phyloP scores from a whole-genome alignment of 106 monocot genomes.

The Dioscorea alata region DNA sequence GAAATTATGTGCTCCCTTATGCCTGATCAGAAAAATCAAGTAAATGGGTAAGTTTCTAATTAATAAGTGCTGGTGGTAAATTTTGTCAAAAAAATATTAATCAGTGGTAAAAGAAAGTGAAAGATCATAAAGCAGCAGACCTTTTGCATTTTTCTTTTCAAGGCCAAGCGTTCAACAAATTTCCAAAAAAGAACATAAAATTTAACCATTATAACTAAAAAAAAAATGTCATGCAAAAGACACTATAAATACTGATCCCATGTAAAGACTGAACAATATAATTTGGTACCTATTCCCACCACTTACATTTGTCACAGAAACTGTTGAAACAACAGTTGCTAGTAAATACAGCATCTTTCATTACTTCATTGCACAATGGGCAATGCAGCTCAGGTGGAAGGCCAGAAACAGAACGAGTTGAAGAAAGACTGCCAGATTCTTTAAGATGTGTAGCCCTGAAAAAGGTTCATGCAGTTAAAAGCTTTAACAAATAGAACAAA shows the following conservation, averaged over 20 bases:
- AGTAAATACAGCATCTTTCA: constrained; percentile 53
- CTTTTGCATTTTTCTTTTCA: neutral
- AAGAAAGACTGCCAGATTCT: constrained; percentile 38
- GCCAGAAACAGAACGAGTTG: constrained; percentile 18
- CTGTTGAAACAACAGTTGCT: constrained; percentile 63
- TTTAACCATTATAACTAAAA: neutral
- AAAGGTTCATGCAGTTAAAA: too few relatives aligned
- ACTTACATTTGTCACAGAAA: constrained; percentile 65
- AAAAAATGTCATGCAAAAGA: neutral
- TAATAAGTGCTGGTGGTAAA: neutral
- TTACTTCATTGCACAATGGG: constrained; percentile 54
- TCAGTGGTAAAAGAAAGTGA: neutral
- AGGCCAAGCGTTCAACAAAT: neutral
- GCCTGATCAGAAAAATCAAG: constrained; percentile 21
- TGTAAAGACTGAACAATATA: neutral
- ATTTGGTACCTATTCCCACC: neutral
- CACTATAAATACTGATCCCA: neutral
- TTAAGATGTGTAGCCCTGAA: constrained; percentile 41
- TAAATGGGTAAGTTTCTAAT: neutral
- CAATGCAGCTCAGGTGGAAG: constrained; percentile 47
- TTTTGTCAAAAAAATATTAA: neutral
- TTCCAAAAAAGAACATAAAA: neutral
- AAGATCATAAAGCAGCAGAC: neutral
- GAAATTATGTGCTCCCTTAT: constrained; percentile 53
- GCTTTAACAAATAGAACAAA: neutral